A percentile compares a stretch with the other conserved stretches of the same genome.
Conservation (phyloP, 441 rosid genomes). For the Eutrema salsugineum region DNA sequence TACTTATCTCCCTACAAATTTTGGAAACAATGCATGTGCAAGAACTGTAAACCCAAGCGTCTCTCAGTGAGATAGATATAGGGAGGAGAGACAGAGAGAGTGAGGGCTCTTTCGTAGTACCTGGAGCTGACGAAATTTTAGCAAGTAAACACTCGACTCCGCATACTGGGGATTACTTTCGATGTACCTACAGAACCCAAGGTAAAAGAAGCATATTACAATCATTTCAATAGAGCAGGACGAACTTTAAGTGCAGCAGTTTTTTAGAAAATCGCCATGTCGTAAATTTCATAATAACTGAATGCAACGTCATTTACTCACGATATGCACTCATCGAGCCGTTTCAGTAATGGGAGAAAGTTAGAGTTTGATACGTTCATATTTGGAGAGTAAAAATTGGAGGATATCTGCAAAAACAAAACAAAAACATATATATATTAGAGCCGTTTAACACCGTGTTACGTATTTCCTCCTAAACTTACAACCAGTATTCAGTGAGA, state of each 20-base stretch:
- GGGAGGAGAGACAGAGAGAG: not conserved
- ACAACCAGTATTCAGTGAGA: not conserved
- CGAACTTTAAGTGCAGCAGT: not conserved
- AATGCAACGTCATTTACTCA: slow-evolving; percentile 41
- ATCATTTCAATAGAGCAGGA: slow-evolving; percentile 1
- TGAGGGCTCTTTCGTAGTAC: slow-evolving; percentile 36
- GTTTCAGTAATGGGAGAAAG: slow-evolving; percentile 89
- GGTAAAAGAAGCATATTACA: slow-evolving; percentile 5
- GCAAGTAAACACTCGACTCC: slow-evolving; percentile 89
- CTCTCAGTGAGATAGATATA: not conserved
- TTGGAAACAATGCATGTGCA: not conserved
- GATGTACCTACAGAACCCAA: slow-evolving; percentile 54
- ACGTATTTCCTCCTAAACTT: not conserved
- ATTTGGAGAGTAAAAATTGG: slow-evolving; percentile 83
- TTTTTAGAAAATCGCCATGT: not conserved
- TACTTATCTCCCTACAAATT: not conserved
- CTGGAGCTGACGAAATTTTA: slow-evolving; percentile 98
- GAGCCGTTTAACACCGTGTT: slow-evolving; percentile 8
- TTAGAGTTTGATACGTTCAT: slow-evolving; percentile 78
- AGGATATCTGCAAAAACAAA: slow-evolving; percentile 61
- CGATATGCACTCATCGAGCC: slow-evolving; percentile 93
- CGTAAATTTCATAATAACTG: not conserved
- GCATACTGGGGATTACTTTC: slow-evolving; percentile 94
- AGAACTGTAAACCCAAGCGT: slow-evolving; percentile 12
- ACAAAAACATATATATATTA: slow-evolving; percentile 3